Evolutionary conservation across 1,284 basidiomycete genomes (phyloP), one percentile per base, ranked within the genome.

Genomic region (Hemileia vastatrix): DNA sequence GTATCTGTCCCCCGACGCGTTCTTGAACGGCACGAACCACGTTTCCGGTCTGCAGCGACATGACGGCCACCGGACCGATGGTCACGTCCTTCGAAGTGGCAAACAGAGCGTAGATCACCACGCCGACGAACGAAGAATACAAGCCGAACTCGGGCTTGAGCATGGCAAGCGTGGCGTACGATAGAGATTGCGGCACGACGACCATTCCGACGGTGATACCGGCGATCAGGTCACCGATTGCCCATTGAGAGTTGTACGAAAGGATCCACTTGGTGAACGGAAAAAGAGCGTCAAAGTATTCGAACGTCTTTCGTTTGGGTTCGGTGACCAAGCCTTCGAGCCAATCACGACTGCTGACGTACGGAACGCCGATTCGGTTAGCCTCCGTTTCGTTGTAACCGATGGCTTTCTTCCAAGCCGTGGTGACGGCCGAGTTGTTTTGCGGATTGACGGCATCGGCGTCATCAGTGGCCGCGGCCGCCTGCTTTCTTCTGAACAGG

Each of bases 21-120:
- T 63, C 68, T 53, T 86, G 73, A 54, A 94, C 84, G 47, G 82
- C 76, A 24, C 80, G 78, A 73, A 95, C 87, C 66, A 94, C 85
- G 72, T 88, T 84, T 13, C 88, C 82, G n/a, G 86, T 85, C 36
- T 90, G 88, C 58, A 95, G 83, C 5, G 90, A 94, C 91, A 97
- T 95, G 77, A 98, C 94, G 15, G 94, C 93, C 64, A 75, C 73
- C 6, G 73, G 73, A 5, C 73, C 73, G 56, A 75, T 74, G 61
- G 73, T 74, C 48, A 75, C 73, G 56, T 75, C 73, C 67, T 75
- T 75, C 54, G 72, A 73, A 18, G 73, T 75, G 52, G 73, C 73
- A 32, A 75, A 75, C 59, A 75, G 66, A 55, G 71, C 72, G 6
- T 27, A 27, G 27, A 27, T 27, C 62, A n/a, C n/a, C n/a, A n/a